phyloP scores from a whole-genome alignment of 495 filamentous ascomycete genomes.

The Podospora bellae-mahoneyi region DNA sequence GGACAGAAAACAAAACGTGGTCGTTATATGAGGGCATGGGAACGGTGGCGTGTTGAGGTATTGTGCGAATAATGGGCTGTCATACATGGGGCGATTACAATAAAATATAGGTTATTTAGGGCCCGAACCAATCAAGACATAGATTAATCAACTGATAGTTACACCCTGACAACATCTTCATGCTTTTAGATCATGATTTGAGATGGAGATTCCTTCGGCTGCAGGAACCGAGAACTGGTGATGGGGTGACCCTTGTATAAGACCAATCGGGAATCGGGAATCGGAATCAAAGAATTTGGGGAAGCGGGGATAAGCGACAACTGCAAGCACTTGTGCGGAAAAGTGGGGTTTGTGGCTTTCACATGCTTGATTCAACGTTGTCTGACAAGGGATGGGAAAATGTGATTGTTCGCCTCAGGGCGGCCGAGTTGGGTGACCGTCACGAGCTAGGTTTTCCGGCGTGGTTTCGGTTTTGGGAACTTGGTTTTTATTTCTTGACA shows the following conservation, averaged over 20 bases:
- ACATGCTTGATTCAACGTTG: neutral
- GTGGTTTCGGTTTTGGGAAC: too few relatives aligned
- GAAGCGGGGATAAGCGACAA: neutral
- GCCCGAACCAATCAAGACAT: neutral
- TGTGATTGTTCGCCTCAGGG: neutral
- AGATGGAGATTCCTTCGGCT: neutral
- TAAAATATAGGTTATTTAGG: neutral
- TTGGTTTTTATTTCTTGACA: neutral
- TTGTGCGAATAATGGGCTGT: neutral
- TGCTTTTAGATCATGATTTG: too few relatives aligned
- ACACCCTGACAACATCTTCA: too few relatives aligned
- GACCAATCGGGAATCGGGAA: neutral
- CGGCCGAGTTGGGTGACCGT: neutral
- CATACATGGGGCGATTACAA: neutral
- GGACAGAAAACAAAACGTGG: too few relatives aligned
- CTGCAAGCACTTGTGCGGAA: neutral
- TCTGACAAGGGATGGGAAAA: constrained; percentile 3
- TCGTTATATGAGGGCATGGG: too few relatives aligned
- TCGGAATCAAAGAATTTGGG: neutral
- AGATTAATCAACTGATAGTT: neutral
- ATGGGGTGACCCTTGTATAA: neutral
- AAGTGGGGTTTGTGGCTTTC: neutral
- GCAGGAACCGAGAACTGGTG: neutral
- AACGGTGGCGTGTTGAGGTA: neutral
- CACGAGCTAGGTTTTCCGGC: neutral